Conservation (phyloP, 495 filamentous ascomycete genomes). For the Penicillium herquei region DNA sequence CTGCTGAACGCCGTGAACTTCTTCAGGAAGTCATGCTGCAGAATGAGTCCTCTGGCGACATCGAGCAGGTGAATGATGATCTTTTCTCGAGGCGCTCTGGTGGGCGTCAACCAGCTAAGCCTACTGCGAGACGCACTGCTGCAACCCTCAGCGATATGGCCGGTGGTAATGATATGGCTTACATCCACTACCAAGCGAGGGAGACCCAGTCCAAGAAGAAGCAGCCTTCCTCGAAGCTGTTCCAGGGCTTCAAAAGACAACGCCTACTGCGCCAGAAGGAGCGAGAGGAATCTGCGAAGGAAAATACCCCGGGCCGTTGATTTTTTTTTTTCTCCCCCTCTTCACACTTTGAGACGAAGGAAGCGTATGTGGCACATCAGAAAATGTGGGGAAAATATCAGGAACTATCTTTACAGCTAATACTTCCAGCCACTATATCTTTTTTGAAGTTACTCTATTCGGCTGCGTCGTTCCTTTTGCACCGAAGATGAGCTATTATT, state of each 20-base stretch:
- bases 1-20: constrained; percentile 81
- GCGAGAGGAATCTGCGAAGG: constrained; percentile 19
- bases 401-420: no score
- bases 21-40: constrained; percentile 90
- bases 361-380: not conserved
- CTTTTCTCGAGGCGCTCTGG: constrained; percentile 65
- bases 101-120: constrained; percentile 33
- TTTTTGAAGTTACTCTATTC: no score
- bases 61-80: constrained; percentile 78
- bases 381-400: no score
- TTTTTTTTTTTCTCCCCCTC: constrained; percentile 1
- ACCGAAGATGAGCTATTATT: no score
- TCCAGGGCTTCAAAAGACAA: constrained; percentile 81
- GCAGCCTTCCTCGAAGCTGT: constrained; percentile 70
- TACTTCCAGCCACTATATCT: no score
- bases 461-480: not conserved
- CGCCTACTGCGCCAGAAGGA: constrained; percentile 62
- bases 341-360: not conserved
- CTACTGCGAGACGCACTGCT: constrained; percentile 69
- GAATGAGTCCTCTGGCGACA: constrained; percentile 75
- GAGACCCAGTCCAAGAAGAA: constrained; percentile 52
- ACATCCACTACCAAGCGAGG: constrained; percentile 80
- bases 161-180: constrained; percentile 95
- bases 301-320: not conserved
- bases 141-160: constrained; percentile 81